Base-by-base conservation (phyloP, 1,139 yeast genomes). In the Pichia sorboxylosa region DNA sequence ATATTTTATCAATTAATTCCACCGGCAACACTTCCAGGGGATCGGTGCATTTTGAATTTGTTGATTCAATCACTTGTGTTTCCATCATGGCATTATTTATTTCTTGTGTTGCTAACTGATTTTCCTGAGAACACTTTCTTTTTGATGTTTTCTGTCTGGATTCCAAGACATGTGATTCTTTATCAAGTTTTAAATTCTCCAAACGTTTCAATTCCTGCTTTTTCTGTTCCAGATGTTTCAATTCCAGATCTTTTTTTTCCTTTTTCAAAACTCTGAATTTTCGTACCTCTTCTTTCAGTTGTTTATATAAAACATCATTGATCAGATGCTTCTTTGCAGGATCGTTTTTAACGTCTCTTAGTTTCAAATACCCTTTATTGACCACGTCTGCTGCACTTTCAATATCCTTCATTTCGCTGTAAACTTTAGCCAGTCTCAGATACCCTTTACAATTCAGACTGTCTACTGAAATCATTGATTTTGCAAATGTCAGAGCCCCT, bases 391-490 rank as follows among this genome's bases (percentile, higher is more conserved):
- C 63, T 0, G 81, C 76, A 19, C 63, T 67, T 2, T 48, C 34
- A 6, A 59, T 52, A 25, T 58, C 49, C 0, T 55, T 52, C 34
- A 53, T 37, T 7, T 45, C 37, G 30, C 51, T 44, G 17, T 64
- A 51, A 2, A 73, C 41, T 44, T 72, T 75, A 2, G 73, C 71
- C 2, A 58, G 49, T 30, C 84, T 49, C 18, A 77, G 52, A 43
- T 75, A 75, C 1, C 81, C 77, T 48, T 70, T 75, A 41, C 76
- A 61, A 27, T 73, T 66, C 28, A 64, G 54, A 0, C 82, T 80
- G 30, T 74, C 80, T 2, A 60, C 34, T 14, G 52, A 47, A 3
- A 67, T 54, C 42, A 69, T 53, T 27, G 46, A 54, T 20, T 58
- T 51, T 0, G 73, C 67, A 38, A 72, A 78, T 17, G 44, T 43